Evolutionary conservation across 2,329 filamentous ascomycete genomes (phyloP).

Genomic region (Remersonia thermophila): DNA sequence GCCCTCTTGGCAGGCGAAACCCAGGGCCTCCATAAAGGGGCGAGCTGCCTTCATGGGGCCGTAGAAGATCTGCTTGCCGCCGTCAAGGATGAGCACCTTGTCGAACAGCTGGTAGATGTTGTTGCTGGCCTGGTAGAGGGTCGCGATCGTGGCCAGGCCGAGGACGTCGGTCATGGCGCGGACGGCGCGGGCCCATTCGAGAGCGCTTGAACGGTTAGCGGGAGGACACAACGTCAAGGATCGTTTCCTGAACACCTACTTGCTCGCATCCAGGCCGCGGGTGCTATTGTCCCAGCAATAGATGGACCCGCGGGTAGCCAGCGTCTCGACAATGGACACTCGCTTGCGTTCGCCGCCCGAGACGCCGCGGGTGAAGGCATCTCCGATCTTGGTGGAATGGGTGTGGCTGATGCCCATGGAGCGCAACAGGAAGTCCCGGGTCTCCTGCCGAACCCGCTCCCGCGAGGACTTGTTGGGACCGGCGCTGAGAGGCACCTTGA

Average conservation of each 20-base stretch:
- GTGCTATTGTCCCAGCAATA: constrained; percentile 59
- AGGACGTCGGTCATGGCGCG: constrained; percentile 51
- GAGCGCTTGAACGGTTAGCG: constrained; percentile 26
- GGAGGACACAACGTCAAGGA: background rate
- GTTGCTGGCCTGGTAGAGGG: constrained; percentile 58
- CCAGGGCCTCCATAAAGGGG: constrained; percentile 52
- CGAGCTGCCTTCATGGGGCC: constrained; percentile 45
- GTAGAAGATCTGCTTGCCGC: constrained; percentile 54
- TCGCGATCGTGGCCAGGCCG: constrained; percentile 48
- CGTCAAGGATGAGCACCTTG: constrained; percentile 56
- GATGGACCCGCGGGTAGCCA: constrained; percentile 45
- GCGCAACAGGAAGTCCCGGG: constrained; percentile 42
- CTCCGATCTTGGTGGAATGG: constrained; percentile 52
- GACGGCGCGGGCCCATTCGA: constrained; percentile 49
- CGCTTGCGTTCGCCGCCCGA: constrained; percentile 58
- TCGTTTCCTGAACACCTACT: constrained; percentile 22
- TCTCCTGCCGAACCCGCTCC: constrained; percentile 34
- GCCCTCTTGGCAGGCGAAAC: constrained; percentile 49
- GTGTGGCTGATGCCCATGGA: constrained; percentile 49
- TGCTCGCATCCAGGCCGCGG: constrained; percentile 52
- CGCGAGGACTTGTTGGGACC: constrained; percentile 30
- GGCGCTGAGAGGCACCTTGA: constrained; percentile 41
- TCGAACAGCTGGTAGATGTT: constrained; percentile 59
- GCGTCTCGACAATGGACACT: constrained; percentile 54
- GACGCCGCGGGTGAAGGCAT: constrained; percentile 53